phyloP scores from a whole-genome alignment of 768 basidiomycete genomes.

The Leccinum imitatum region DNA sequence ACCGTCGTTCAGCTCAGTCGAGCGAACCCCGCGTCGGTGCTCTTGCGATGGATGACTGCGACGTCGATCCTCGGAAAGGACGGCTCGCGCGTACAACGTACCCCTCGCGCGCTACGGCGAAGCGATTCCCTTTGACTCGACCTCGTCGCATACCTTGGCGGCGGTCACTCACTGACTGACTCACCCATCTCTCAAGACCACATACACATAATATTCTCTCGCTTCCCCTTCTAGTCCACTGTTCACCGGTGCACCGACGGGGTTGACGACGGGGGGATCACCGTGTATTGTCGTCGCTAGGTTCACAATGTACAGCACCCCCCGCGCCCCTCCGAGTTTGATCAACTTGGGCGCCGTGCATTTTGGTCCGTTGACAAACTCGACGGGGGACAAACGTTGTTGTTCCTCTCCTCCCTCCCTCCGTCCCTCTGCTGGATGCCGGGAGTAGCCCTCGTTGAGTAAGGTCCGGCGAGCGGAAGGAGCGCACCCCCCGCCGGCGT shows the following conservation, averaged over 20 bases:
- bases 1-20: conserved; percentile 25
- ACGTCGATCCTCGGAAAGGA: conserved; percentile 46
- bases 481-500: too few species aligned
- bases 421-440: background rate
- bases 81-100: conserved; percentile 9
- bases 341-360: background rate
- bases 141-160: background rate
- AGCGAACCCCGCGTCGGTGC: conserved; percentile 32
- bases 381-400: background rate
- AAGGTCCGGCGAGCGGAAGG: background rate
- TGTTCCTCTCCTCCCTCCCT: background rate
- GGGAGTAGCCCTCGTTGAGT: background rate
- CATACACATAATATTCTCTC: background rate
- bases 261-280: background rate
- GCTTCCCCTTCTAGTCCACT: background rate
- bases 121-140: background rate
- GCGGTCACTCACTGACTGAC: background rate
- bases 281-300: background rate
- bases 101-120: conserved; percentile 12
- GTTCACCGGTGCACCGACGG: background rate
- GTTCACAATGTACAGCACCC: background rate
- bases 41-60: conserved; percentile 84
- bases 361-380: background rate
- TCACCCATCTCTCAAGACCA: background rate
- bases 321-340: background rate